Evolutionary conservation across 1,284 basidiomycete genomes (phyloP).

Genomic region (Coriolopsis trogii): DNA sequence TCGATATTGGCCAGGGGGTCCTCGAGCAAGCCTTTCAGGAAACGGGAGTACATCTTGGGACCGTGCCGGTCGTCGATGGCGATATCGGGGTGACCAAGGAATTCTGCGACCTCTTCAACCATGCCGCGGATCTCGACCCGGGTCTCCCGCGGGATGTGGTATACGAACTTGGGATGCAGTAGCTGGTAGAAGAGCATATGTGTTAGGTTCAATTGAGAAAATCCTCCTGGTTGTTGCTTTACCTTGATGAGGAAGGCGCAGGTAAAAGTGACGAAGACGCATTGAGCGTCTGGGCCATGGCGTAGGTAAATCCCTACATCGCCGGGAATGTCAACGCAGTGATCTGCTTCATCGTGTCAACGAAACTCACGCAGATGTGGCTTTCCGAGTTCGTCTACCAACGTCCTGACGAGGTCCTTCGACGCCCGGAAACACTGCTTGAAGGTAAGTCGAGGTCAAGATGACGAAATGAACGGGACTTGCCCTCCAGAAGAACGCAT

Average conservation of each 20-base stretch:
- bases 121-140: constrained; percentile 61
- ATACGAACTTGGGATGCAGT: constrained; percentile 70
- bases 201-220: neutral
- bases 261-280: constrained; percentile 84
- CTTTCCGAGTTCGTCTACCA: constrained; percentile 61
- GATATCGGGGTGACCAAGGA: constrained; percentile 66
- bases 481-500: constrained; percentile 62
- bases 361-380: constrained; percentile 53
- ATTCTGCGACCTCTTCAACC: constrained; percentile 66
- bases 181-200: constrained; percentile 45
- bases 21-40: constrained; percentile 69
- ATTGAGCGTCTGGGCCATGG: constrained; percentile 83
- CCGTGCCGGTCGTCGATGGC: constrained; percentile 77
- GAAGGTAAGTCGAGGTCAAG: neutral
- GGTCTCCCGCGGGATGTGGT: constrained; percentile 55
- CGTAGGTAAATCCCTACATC: constrained; percentile 58
- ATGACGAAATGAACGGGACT: constrained; percentile 28
- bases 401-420: constrained; percentile 63
- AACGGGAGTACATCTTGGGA: constrained; percentile 74
- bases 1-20: constrained; percentile 52
- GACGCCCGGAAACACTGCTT: constrained; percentile 61
- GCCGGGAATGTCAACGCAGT: constrained; percentile 1
- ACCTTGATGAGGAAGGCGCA: constrained; percentile 81
- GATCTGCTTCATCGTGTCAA: neutral
- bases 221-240: constrained; percentile 5